Conservation (phyloP, 805 yeast species). For the Myxozyma mucilagina region DNA sequence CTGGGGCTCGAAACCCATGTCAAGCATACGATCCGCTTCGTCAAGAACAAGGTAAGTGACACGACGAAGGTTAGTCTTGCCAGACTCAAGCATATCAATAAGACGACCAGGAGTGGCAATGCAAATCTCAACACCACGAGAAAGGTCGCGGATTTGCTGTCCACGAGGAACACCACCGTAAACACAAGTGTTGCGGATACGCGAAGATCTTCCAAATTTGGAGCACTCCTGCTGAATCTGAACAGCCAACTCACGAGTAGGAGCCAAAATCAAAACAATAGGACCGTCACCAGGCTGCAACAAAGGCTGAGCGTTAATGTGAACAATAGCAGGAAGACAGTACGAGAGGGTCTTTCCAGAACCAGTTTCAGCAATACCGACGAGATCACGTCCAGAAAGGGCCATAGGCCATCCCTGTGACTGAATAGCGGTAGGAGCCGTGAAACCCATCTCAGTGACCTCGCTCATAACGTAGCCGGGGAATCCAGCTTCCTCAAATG, state of each 20-base stretch:
- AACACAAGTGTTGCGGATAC: slow-evolving; percentile 80
- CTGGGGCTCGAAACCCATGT: slow-evolving; percentile 99
- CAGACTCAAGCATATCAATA: slow-evolving; percentile 93
- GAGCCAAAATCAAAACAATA: slow-evolving; percentile 90
- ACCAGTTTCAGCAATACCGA: slow-evolving; percentile 98
- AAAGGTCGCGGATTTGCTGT: slow-evolving; percentile 92
- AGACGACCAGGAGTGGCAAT: slow-evolving; percentile 99
- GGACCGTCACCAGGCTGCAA: slow-evolving; percentile 96
- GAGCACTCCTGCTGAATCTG: slow-evolving; percentile 96
- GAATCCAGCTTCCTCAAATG: slow-evolving; percentile 96
- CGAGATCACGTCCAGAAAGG: slow-evolving; percentile 95
- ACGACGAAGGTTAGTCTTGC: slow-evolving; percentile 92
- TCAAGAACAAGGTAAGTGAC: slow-evolving; percentile 96
- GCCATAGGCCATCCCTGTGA: slow-evolving; percentile 99
- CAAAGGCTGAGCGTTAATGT: slow-evolving; percentile 91
- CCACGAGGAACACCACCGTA: slow-evolving; percentile 99
- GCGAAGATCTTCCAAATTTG: slow-evolving; percentile 87
- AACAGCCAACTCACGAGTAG: slow-evolving; percentile 98
- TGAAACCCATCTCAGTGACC: slow-evolving; percentile 90
- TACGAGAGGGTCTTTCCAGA: slow-evolving; percentile 98
- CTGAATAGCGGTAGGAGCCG: slow-evolving; percentile 92
- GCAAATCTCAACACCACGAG: slow-evolving; percentile 92
- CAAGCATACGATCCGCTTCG: slow-evolving; percentile 99
- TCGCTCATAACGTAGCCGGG: slow-evolving; percentile 89
- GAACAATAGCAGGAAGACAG: slow-evolving; percentile 95